Conservation (phyloP, 2,329 filamentous ascomycete species). For the Rhynchosporium agropyri region DNA sequence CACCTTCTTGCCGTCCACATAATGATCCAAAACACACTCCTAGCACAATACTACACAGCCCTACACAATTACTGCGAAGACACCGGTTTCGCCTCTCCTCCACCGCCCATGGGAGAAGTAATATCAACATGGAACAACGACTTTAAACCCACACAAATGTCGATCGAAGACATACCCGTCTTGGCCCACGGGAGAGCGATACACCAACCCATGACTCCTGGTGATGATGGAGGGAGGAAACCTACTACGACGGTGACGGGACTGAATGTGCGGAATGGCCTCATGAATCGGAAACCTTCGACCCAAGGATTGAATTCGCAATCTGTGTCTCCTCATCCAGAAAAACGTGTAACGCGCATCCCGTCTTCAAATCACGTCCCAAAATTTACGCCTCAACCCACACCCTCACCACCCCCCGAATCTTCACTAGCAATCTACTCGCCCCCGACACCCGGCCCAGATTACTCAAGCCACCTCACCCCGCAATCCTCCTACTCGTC, state of each 20-base stretch:
- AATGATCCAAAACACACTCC: conserved; percentile 74
- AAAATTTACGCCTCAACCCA: conserved; percentile 29
- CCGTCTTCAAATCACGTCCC: conserved; percentile 31
- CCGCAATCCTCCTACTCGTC: conserved; percentile 36
- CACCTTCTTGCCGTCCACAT: conserved; percentile 71
- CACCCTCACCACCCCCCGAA: conserved; percentile 29
- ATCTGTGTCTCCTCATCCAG: conserved; percentile 32
- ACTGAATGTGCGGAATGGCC: conserved; percentile 43
- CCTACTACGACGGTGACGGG: conserved; percentile 33
- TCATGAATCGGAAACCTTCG: conserved; percentile 50
- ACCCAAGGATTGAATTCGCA: conserved; percentile 38
- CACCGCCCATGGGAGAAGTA: conserved; percentile 73
- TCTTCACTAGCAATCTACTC: conserved; percentile 24
- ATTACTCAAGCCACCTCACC: conserved; percentile 36
- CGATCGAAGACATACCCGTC: conserved; percentile 66
- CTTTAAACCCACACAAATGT: conserved; percentile 64
- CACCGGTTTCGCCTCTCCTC: conserved; percentile 68
- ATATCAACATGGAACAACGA: conserved; percentile 65
- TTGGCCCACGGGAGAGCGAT: conserved; percentile 69
- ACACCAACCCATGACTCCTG: conserved; percentile 52
- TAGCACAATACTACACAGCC: conserved; percentile 77
- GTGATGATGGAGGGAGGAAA: conserved; percentile 40
- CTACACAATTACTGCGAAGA: conserved; percentile 74
- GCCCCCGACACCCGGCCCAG: conserved; percentile 18
- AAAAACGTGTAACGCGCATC: conserved; percentile 34